Base-by-base conservation (phyloP, 2,329 filamentous ascomycete species). In the Hypoxylon sp. region DNA sequence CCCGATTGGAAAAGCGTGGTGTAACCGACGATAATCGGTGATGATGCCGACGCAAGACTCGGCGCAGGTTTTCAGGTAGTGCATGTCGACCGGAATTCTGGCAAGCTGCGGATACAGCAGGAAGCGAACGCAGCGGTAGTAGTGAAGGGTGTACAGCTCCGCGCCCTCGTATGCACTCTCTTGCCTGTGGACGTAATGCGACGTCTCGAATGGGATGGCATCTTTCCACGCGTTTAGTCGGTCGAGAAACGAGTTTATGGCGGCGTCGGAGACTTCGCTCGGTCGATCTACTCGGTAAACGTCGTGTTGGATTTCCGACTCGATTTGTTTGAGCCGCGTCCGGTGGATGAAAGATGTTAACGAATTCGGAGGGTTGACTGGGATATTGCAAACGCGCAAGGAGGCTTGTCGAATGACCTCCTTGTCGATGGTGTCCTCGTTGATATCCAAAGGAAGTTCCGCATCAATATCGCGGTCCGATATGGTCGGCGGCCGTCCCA, bases 391-490 rank as follows among this genome's bases (percentile, higher is more conserved):
- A 8, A 65, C 62, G 26, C 57, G 64, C 46, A 68, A 48, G 6
- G 69, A 50, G 8, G 71, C 73, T 51, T 71, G 71, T 11, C 69
- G 71, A 13, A 74, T 52, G 22, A 68, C 22, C 24, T 72, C 72
- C 11, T 71, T 67, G 43, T 71, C 70, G 6, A 66, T 24, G 1
- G 62, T 71, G 22, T 73, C 68, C 43, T 75, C 73, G 41, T 70
- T 65, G 56, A 74, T 71, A 28, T 75, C 73, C 3, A 74, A 55
- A 3, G 72, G 73, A 11, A 74, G 50, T 22, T 74, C 73, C 24
- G 69, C 65, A 50, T 75, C 73, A 19, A 75, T 74, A 32, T 75
- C 73, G 47, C 71, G 72, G 37, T 75, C 73, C n/a, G 73, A 74
- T 26, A 75, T 68, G 30, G 68, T 69, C 8, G 72, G 72, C 1